Base-by-base conservation (phyloP, 2,329 filamentous ascomycete genomes). In the Sporothrix pallida region DNA sequence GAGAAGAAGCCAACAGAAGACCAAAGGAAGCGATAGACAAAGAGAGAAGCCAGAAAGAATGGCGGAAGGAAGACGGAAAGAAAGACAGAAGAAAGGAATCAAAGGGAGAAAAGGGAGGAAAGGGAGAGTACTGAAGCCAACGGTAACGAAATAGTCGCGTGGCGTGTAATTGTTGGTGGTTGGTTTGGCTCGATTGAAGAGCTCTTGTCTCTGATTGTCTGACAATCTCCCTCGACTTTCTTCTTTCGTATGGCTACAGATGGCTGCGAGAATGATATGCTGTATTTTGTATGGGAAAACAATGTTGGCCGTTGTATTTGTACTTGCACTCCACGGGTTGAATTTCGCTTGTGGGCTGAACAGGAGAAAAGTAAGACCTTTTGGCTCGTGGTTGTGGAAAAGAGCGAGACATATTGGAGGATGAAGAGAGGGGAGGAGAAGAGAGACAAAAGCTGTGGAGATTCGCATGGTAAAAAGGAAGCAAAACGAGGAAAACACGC, bases 361-460 rank as follows among this genome's bases (percentile, higher is more conserved):
- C 15, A 31, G 23, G 6, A 15, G 67, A 54, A 56, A 44, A 70
- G 67, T 26, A 13, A 70, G 37, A 58, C 20, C 37, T 58, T 46
- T 26, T 58, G 52, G 68, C 31, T 70, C 68, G 52, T 58, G 68
- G 50, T 20, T 58, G 68, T 54, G 26, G 67, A 58, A 46, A 58
- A 3, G 31, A 44, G 31, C 31, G 67, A 70, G 26, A 56, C 48
- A 70, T 52, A 20, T 23, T 37, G 50, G 48, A n/a, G 68, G 52
- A 58, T n/a, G 15, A 17, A 54, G 23, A 52, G n/a, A 50, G 31
- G 7, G 7, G 31, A 37, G 31, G 31, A 37, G 15, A 42, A 37
- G 48, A 42, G 48, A 23, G 23, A 68, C 63, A 67, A 58, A 42
- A 56, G 4, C 13, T 37, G 58, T 44, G 31, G 58, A 20, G 58